phyloP scores from a whole-genome alignment of 306 rosid species.

The Dryas drummondii region DNA sequence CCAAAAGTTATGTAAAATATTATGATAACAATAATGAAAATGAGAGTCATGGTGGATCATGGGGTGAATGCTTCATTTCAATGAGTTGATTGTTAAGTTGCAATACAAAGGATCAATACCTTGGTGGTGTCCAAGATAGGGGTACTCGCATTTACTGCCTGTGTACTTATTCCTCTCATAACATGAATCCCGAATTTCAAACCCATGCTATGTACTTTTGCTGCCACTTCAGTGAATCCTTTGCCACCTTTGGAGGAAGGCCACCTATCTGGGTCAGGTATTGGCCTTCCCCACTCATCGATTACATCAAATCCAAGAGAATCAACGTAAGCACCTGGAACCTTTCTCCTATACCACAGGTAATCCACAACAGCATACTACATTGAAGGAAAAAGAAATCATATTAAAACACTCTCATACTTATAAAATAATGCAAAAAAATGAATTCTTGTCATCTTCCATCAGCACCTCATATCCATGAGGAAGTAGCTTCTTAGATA shows the following conservation, averaged over 20 bases:
- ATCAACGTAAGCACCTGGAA: constrained; percentile 67
- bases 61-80: not conserved
- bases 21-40: not conserved
- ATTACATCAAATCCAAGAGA: constrained; percentile 91
- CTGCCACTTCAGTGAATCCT: constrained; percentile 70
- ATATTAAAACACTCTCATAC: not conserved
- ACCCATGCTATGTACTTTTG: constrained; percentile 75
- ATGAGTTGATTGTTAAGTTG: not conserved
- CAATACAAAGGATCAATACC: constrained; percentile 43
- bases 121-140: constrained; percentile 68
- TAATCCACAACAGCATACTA: constrained; percentile 95
- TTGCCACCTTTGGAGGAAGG: constrained; percentile 81
- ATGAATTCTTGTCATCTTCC: not conserved
- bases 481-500: constrained; percentile 49
- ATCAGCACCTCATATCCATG: constrained; percentile 76
- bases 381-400: constrained; percentile 26
- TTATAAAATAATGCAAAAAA: constrained; percentile 1
- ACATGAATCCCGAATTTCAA: constrained; percentile 95
- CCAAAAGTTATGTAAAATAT: not conserved
- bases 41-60: constrained; percentile 10
- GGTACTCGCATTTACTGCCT: constrained; percentile 88
- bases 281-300: constrained; percentile 92
- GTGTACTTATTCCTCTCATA: constrained; percentile 98
- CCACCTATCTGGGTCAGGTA: constrained; percentile 87
- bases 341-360: constrained; percentile 90